Conservation (phyloP, 2,329 filamentous ascomycete genomes). For the Malbranchea zuffiana region DNA sequence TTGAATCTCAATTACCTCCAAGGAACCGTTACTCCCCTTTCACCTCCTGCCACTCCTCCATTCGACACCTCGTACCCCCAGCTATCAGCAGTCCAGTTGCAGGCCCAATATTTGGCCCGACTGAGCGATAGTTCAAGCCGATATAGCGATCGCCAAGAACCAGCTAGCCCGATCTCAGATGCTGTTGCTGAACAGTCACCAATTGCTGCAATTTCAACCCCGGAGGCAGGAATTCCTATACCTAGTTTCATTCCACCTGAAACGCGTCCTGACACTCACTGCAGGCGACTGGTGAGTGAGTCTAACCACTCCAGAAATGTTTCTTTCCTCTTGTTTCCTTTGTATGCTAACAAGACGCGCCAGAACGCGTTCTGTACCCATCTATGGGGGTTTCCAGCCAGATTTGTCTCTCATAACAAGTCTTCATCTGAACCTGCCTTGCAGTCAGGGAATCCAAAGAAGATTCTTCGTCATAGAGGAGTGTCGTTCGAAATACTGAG, state of each 20-base stretch:
- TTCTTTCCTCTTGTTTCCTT: background rate
- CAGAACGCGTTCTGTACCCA: constrained; percentile 13
- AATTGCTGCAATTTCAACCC: background rate
- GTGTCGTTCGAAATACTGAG: constrained; percentile 17
- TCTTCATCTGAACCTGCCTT: constrained; percentile 10
- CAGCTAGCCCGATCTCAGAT: background rate
- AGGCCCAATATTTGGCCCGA: no score
- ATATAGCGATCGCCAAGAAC: no score
- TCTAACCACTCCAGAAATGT: background rate
- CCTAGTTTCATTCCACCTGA: background rate
- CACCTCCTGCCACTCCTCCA: constrained; percentile 13
- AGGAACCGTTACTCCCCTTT: constrained; percentile 10
- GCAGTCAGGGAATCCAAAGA: constrained; percentile 4
- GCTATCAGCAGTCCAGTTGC: background rate
- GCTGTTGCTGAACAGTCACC: background rate
- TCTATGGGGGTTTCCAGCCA: constrained; percentile 13
- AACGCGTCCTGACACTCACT: constrained; percentile 6
- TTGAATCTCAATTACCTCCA: constrained; percentile 13
- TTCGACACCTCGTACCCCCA: constrained; percentile 3
- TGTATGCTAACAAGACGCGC: constrained; percentile 13
- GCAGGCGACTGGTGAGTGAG: constrained; percentile 13
- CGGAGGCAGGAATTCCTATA: background rate
- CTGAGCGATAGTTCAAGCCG: no score
- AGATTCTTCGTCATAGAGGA: constrained; percentile 12
- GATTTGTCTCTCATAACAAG: constrained; percentile 11